These are phyloP conservation scores for Boletus sp. DNA, from an alignment of 768 basidiomycete species.

Conservation along the genomic window DNA sequence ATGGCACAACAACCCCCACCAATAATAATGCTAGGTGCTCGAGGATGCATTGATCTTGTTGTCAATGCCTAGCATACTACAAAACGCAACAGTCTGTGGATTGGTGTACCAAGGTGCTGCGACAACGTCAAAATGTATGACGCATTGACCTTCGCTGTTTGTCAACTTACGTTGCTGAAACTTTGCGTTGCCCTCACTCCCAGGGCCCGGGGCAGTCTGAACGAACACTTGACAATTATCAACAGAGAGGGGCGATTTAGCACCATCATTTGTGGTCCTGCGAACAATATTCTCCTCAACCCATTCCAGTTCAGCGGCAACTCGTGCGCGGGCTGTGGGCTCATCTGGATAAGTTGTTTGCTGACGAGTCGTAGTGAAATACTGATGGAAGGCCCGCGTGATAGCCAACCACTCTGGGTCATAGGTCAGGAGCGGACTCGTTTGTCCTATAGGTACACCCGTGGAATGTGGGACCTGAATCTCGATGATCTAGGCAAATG, in stretches of 20 bases:
- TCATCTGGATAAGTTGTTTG: constrained; percentile 60
- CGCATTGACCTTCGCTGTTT: neutral
- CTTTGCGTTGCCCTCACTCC: constrained; percentile 38
- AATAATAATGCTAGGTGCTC: neutral
- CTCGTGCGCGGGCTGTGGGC: constrained; percentile 46
- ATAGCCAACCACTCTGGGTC: constrained; percentile 96
- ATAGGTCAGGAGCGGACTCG: constrained; percentile 50
- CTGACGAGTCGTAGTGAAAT: constrained; percentile 51
- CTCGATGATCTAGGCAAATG: constrained; percentile 62
- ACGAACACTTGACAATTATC: constrained; percentile 63
- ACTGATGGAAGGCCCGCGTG: constrained; percentile 79
- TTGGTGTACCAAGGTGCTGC: constrained; percentile 78
- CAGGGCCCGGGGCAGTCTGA: constrained; percentile 59
- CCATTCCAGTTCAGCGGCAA: constrained; percentile 64
- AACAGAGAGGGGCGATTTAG: constrained; percentile 32
- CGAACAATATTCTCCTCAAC: constrained; percentile 53
- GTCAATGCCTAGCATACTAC: constrained; percentile 69
- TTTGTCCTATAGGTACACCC: constrained; percentile 4
- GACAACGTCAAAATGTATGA: constrained; percentile 2
- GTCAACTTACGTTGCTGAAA: constrained; percentile 36
- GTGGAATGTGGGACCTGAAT: constrained; percentile 34
- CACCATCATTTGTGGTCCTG: neutral
- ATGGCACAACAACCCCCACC: neutral
- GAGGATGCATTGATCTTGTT: constrained; percentile 56
- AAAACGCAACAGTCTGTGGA: constrained; percentile 87